A percentile compares a stretch with the other conserved stretches of the same genome.
Evolutionary conservation across 768 basidiomycete species (phyloP).

Genomic region (Piloderma croceum): DNA sequence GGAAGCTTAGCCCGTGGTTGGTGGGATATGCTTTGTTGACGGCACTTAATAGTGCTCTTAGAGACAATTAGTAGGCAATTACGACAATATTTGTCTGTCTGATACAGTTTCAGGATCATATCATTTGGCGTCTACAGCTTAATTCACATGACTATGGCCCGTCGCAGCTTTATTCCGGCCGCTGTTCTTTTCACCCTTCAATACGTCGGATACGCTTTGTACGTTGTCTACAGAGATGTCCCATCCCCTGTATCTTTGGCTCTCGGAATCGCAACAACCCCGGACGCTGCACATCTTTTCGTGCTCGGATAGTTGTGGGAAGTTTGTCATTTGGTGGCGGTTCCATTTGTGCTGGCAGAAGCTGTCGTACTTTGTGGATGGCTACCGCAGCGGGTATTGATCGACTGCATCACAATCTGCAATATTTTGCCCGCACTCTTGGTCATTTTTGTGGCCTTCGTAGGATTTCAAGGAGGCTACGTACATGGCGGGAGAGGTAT

Average conservation of each 20-base stretch:
- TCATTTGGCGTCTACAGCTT: conserved; percentile 7
- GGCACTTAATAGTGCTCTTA: conserved; percentile 5
- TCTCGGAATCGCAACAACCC: conserved; percentile 4
- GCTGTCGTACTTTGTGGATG: conserved; percentile 5
- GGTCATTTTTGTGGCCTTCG: conserved; percentile 5
- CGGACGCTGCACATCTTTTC: conserved; percentile 6
- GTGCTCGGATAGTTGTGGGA: conserved; percentile 1
- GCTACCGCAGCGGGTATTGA: conserved; percentile 5
- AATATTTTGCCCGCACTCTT: conserved; percentile 7
- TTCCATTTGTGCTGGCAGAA: conserved; percentile 8
- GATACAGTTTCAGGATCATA: conserved; percentile 5
- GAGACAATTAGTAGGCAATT: conserved; percentile 6
- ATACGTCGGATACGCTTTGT: conserved; percentile 7
- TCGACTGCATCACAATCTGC: conserved; percentile 9
- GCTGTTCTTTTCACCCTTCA: conserved; percentile 7
- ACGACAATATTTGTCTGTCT: neutral
- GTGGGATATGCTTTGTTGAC: conserved; percentile 5
- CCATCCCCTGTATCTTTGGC: conserved; percentile 7
- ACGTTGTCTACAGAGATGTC: conserved; percentile 7
- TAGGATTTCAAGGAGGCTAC: conserved; percentile 7
- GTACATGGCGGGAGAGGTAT: no score
- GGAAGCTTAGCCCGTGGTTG: conserved; percentile 4
- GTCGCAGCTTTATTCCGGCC: conserved; percentile 1
- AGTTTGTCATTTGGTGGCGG: conserved; percentile 2
- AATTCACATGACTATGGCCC: conserved; percentile 6